phyloP scores from a whole-genome alignment of 192 early-diverging fungal genomes.

The Jimgerdemannia flammicorona region DNA sequence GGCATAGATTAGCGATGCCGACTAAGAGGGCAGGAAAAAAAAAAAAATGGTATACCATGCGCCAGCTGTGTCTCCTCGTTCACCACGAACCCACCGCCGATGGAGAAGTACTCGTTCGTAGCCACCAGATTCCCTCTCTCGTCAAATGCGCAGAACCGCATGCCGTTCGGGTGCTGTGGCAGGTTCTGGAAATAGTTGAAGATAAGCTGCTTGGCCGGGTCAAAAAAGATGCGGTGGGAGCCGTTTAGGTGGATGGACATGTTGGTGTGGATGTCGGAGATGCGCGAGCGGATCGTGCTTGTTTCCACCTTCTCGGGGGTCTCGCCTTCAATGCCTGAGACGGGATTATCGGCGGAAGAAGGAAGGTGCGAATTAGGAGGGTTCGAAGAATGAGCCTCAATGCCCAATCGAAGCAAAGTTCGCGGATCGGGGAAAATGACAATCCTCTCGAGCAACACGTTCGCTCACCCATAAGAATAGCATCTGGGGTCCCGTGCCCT shows the following conservation, averaged over 20 bases:
- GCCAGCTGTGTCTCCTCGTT: slow-evolving; percentile 82
- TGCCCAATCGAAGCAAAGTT: no score
- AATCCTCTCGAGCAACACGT: not conserved
- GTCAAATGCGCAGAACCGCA: slow-evolving; percentile 90
- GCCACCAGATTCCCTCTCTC: slow-evolving; percentile 78
- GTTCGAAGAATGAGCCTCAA: no score
- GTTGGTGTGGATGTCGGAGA: slow-evolving; percentile 72
- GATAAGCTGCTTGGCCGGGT: slow-evolving; percentile 78
- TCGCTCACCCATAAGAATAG: slow-evolving; percentile 62
- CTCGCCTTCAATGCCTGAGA: slow-evolving; percentile 80
- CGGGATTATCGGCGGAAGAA: not conserved
- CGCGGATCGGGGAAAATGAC: no score
- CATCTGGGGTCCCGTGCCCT: slow-evolving; percentile 94
- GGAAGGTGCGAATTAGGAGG: no score
- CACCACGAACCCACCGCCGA: slow-evolving; percentile 95
- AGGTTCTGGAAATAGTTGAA: slow-evolving; percentile 85
- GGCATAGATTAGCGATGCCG: slow-evolving; percentile 9
- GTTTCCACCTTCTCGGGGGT: slow-evolving; percentile 82
- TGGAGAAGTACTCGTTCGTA: slow-evolving; percentile 95
- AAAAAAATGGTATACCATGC: slow-evolving; percentile 36
- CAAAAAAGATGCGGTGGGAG: slow-evolving; percentile 74
- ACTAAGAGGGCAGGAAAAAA: slow-evolving; percentile 53
- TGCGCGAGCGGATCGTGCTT: slow-evolving; percentile 67
- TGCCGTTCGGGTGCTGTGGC: slow-evolving; percentile 94
- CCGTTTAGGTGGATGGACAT: slow-evolving; percentile 71